These are phyloP conservation scores for Colletotrichum limetticola DNA, from an alignment of 2,329 filamentous ascomycete species.

Conservation along the genomic window DNA sequence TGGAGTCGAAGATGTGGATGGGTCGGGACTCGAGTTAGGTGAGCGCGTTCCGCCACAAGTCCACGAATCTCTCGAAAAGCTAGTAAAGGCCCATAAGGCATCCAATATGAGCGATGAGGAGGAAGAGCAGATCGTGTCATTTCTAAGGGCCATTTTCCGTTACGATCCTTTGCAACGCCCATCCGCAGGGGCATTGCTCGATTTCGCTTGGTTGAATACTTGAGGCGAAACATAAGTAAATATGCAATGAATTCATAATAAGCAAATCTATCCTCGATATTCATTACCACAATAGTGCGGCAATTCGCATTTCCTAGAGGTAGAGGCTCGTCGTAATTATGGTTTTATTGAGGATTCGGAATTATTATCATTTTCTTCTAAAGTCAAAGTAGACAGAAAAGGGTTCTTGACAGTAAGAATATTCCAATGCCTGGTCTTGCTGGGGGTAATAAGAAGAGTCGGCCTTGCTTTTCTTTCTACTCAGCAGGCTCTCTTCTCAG, in stretches of 20 bases:
- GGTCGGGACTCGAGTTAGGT: not conserved
- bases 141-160: constrained; percentile 16
- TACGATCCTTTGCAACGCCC: not conserved
- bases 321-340: too few species aligned
- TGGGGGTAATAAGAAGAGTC: too few species aligned
- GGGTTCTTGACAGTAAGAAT: too few species aligned
- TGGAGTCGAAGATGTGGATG: not conserved
- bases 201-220: not conserved
- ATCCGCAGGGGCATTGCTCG: not conserved
- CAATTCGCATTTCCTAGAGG: too few species aligned
- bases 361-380: too few species aligned
- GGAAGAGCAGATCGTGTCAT: not conserved
- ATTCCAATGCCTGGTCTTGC: too few species aligned
- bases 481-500: too few species aligned
- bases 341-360: too few species aligned
- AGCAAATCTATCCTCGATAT: not conserved
- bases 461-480: too few species aligned
- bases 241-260: not conserved
- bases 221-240: not conserved
- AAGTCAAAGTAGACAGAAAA: too few species aligned
- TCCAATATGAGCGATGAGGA: constrained; percentile 6
- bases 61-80: constrained; percentile 14
- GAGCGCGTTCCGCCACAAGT: not conserved
- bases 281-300: too few species aligned
- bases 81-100: constrained; percentile 11